Evolutionary conservation across 1,284 basidiomycete species (phyloP), one percentile per base, ranked within the genome.

Genomic region (Sporisorium scitamineum): DNA sequence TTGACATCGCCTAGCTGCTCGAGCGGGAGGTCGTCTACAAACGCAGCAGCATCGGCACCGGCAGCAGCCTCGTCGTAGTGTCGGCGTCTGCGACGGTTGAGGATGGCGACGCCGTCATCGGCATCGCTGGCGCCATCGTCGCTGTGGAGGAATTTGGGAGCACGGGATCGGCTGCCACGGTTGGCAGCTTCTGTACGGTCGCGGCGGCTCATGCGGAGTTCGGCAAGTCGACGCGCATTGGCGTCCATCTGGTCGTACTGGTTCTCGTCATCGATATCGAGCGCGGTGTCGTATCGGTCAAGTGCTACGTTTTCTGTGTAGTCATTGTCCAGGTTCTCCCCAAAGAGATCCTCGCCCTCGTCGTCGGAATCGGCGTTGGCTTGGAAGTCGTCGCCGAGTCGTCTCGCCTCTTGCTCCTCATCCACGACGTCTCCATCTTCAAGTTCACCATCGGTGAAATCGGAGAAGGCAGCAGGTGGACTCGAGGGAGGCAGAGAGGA

Each of bases 1-100:
- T 98, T 98, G 88, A 99, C 94, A 83, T 99, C 96, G 74, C 93
- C 94, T 14, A 99, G 88, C 87, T 99, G 95, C 85, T 99, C 96
- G 51, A 97, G 87, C 0, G 95, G 94, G 63, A 99, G 89, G 86
- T 97, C 95, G 90, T 97, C 78, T 9, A 45, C 87, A 85, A 54
- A 86, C 86, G 50, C 87, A 62, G 90, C 88, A 34, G 89, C 90
- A 51, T 90, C 91, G 42, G 91, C 91, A 52, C 85, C 85, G 9
- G 69, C 60, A 13, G 62, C 63, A 20, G 81, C 83, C 71, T 88
- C 88, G 59, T 88, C 88, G 67, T 87, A 87, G 61, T 86, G 82
- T 31, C 86, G 78, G 34, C 87, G 71, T 9, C 85, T 73, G 32
- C 87, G 79, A 27, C 86, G 70, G 41, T 85, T 80, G 22, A 83